Evolutionary conservation across 1,284 basidiomycete genomes (phyloP).

Genomic region (Vanrija humicola): DNA sequence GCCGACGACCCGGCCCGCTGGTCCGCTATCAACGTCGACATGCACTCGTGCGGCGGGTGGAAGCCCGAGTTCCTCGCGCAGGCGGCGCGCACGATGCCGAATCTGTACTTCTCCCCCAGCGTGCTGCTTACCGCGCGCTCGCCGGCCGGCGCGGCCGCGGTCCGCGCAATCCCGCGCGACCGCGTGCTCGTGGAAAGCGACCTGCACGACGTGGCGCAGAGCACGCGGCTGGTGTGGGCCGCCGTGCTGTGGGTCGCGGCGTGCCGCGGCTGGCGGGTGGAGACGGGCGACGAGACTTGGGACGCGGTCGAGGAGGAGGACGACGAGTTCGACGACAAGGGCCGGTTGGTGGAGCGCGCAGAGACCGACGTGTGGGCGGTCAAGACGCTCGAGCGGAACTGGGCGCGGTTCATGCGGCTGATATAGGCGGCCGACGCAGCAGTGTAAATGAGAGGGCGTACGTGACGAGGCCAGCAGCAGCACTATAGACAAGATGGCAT

Average conservation of each 20-base stretch:
- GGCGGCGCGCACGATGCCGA: conserved; percentile 34
- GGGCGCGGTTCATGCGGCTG: conserved; percentile 43
- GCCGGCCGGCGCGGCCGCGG: conserved; percentile 34
- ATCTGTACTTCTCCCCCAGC: conserved; percentile 50
- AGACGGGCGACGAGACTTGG: conserved; percentile 24
- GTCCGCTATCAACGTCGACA: conserved; percentile 43
- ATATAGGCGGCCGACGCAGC: background rate
- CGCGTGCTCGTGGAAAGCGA: conserved; percentile 51
- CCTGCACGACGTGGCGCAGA: conserved; percentile 37
- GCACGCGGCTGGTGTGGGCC: conserved; percentile 38
- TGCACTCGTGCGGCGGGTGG: conserved; percentile 47
- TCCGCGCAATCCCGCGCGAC: conserved; percentile 38
- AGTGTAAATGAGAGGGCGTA: background rate
- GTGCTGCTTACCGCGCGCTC: conserved; percentile 48
- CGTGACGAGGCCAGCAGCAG: background rate
- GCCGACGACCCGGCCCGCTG: conserved; percentile 30
- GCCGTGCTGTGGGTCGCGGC: conserved; percentile 39
- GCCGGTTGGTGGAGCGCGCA: conserved; percentile 1
- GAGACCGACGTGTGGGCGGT: conserved; percentile 32
- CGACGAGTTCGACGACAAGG: conserved; percentile 16
- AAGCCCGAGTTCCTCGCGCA: conserved; percentile 5
- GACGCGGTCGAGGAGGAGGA: conserved; percentile 24
- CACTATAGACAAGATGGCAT: background rate
- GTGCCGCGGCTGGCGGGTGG: conserved; percentile 39
- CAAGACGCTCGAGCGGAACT: conserved; percentile 45